Evolutionary conservation across 2,329 filamentous ascomycete genomes (phyloP), one percentile per base, ranked within the genome.

Genomic region (Passalora sequoiae): DNA sequence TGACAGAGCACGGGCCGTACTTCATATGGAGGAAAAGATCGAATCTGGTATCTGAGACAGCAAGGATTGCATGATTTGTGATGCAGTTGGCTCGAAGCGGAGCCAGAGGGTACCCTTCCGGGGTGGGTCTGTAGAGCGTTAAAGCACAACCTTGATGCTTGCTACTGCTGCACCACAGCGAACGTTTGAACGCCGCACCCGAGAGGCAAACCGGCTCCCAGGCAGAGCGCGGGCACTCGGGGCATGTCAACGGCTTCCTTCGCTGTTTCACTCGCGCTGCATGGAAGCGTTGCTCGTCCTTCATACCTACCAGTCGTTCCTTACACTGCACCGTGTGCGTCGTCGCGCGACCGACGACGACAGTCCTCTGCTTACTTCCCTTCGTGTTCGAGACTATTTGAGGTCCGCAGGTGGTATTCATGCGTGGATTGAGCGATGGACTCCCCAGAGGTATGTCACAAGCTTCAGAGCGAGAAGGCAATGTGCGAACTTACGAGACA

Each of bases 351-450:
- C n/a, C n/a, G n/a, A n/a, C n/a, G n/a, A 24, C 33, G 13, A 10
- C 37, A 19, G 16, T 27, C 25, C 25, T 29, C 30, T 3, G 15
- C 37, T 30, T 39, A 15, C 16, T 19, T 35, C 37, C 38, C 49
- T 25, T 46, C 15, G 13, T 44, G 30, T 13, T 28, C 31, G 16
- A 13, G 13, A n/a, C 20, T 12, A 7, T 29, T 12, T 45, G 28
- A 31, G 27, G 15, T 28, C n/a, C 7, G 30, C 15, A 10, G 30
- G 30, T 33, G 8, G 33, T 36, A 16, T 39, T 40, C 37, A 46
- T 45, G 46, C 44, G 37, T 42, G 44, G 22, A 25, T 35, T 41
- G 41, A 39, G 47, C 37, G 9, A 53, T 53, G 50, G 47, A 53
- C 37, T 47, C 47, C 44, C 46, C 44, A 38, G 46, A 44, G 28